These are phyloP conservation scores for Cicer judaicum DNA, from an alignment of 306 rosid genomes.

Conservation along the genomic window DNA sequence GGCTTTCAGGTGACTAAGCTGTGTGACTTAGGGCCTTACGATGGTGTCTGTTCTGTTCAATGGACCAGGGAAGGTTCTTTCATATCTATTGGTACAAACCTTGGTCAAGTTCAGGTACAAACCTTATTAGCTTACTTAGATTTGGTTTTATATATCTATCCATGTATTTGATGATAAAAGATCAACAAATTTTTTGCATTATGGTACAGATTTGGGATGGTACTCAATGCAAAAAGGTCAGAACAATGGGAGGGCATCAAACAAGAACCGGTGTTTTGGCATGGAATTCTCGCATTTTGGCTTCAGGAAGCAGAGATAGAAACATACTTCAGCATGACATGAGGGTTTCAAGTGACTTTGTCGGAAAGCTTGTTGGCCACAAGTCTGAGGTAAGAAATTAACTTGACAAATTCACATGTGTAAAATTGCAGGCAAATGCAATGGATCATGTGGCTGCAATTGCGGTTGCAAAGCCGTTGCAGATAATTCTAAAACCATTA, in stretches of 20 bases:
- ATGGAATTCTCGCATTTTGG: conserved; percentile 91
- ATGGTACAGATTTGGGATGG: conserved; percentile 89
- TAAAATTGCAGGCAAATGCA: too few species aligned
- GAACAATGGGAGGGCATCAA: conserved; percentile 98
- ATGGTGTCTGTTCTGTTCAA: conserved; percentile 94
- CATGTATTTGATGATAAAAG: conserved; percentile 16
- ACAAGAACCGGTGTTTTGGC: conserved; percentile 97
- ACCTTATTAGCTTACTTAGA: conserved; percentile 9
- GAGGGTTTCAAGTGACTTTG: conserved; percentile 73
- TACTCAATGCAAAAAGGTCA: conserved; percentile 80
- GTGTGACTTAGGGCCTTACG: conserved; percentile 96
- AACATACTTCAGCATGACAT: conserved; percentile 97
- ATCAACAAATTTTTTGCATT: conserved; percentile 21
- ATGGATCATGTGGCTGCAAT: too few species aligned
- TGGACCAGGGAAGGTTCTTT: conserved; percentile 98
- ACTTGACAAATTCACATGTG: neutral
- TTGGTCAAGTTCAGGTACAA: conserved; percentile 96
- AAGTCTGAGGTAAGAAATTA: conserved; percentile 80
- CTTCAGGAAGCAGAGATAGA: conserved; percentile 95
- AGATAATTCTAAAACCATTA: too few species aligned
- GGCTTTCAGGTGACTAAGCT: conserved; percentile 80
- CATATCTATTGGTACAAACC: conserved; percentile 85
- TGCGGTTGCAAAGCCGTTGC: too few species aligned
- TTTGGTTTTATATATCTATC: neutral
- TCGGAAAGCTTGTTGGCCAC: conserved; percentile 88